Percentiles rank a stretch among this genome's conserved stretches.
phyloP scores from a whole-genome alignment of 2,329 filamentous ascomycete genomes.

The Plenodomus lindquistii region DNA sequence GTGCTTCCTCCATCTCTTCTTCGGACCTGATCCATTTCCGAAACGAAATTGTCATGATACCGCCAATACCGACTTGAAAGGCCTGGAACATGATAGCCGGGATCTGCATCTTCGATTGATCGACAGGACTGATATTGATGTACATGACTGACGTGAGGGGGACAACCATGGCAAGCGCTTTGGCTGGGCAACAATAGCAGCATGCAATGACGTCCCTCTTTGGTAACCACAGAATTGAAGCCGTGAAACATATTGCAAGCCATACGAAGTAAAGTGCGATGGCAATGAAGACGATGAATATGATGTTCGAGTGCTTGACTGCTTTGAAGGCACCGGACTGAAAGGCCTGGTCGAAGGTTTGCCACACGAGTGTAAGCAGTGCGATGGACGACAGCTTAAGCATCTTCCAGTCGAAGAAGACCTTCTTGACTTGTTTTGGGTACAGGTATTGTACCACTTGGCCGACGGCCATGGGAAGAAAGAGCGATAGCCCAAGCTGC shows the following conservation, averaged over 20 bases:
- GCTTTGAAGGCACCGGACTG: slow-evolving; percentile 63
- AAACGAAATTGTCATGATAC: slow-evolving; percentile 48
- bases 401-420: slow-evolving; percentile 54
- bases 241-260: slow-evolving; percentile 63
- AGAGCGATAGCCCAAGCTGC: slow-evolving; percentile 68
- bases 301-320: slow-evolving; percentile 62
- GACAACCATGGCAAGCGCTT: slow-evolving; percentile 72
- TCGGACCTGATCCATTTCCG: slow-evolving; percentile 56
- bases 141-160: slow-evolving; percentile 72
- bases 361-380: slow-evolving; percentile 62
- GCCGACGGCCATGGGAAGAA: slow-evolving; percentile 66
- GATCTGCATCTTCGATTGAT: slow-evolving; percentile 64
- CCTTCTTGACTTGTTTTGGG: slow-evolving; percentile 56
- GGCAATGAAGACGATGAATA: slow-evolving; percentile 71
- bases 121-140: slow-evolving; percentile 57
- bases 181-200: slow-evolving; percentile 74
- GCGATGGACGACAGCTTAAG: slow-evolving; percentile 51
- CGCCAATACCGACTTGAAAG: slow-evolving; percentile 49
- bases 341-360: slow-evolving; percentile 69
- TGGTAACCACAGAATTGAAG: slow-evolving; percentile 58
- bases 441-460: slow-evolving; percentile 63
- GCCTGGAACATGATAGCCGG: slow-evolving; percentile 63
- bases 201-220: slow-evolving; percentile 69
- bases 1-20: slow-evolving; percentile 51
- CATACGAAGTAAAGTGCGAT: slow-evolving; percentile 67